Percentiles rank a stretch among this genome's conserved stretches.
Evolutionary conservation across 495 filamentous ascomycete species (phyloP).

Genomic region (Neurospora tetraspora): DNA sequence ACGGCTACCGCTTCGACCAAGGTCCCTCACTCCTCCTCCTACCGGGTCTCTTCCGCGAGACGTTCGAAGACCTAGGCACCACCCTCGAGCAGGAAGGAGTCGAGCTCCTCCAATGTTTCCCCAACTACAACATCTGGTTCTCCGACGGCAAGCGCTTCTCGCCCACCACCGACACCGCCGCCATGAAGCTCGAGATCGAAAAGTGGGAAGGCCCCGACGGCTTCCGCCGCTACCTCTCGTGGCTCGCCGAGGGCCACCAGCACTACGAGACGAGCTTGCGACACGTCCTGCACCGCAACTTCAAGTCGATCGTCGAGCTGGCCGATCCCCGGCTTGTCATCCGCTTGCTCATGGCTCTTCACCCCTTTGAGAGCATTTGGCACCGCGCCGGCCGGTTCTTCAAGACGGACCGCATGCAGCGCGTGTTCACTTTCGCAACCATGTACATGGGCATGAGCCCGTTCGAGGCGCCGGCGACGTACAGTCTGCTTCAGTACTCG

Average conservation of each 20-base stretch:
- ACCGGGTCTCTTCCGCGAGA: slow-evolving; percentile 52
- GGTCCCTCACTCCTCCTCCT: slow-evolving; percentile 61
- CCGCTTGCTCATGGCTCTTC: slow-evolving; percentile 39
- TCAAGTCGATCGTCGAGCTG: slow-evolving; percentile 44
- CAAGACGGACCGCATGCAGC: slow-evolving; percentile 51
- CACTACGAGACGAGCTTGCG: slow-evolving; percentile 55
- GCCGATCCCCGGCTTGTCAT: slow-evolving; percentile 39
- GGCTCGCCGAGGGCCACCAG: slow-evolving; percentile 49
- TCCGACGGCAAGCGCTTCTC: slow-evolving; percentile 48
- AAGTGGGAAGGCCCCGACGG: slow-evolving; percentile 55
- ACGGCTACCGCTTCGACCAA: slow-evolving; percentile 56
- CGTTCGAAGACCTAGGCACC: slow-evolving; percentile 54
- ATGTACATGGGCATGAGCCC: slow-evolving; percentile 76
- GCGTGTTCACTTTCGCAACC: slow-evolving; percentile 62
- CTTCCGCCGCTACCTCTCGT: slow-evolving; percentile 50
- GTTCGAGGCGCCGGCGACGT: slow-evolving; percentile 62
- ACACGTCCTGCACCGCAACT: slow-evolving; percentile 54
- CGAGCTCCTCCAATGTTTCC: slow-evolving; percentile 54
- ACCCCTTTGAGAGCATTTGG: slow-evolving; percentile 58
- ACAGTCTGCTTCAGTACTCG: slow-evolving; percentile 61
- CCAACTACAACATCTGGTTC: slow-evolving; percentile 54
- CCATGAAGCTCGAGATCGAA: slow-evolving; percentile 59
- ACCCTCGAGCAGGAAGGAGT: slow-evolving; percentile 48
- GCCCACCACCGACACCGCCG: slow-evolving; percentile 47
- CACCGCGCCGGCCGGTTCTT: slow-evolving; percentile 50